phyloP scores from a whole-genome alignment of 176 grass and related monocot species.

The Oryza nivara region DNA sequence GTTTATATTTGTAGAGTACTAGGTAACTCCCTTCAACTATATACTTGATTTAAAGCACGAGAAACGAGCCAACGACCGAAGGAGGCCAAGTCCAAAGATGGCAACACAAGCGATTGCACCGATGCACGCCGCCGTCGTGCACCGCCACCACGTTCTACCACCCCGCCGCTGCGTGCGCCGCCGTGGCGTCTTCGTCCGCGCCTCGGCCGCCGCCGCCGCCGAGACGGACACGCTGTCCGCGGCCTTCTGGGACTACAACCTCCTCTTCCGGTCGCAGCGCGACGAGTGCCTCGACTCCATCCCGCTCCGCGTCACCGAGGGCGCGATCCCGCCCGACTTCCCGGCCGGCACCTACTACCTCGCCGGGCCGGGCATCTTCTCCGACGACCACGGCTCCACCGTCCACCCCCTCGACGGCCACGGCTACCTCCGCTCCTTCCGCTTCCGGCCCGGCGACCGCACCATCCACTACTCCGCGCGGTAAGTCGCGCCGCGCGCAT shows the following conservation, averaged over 20 bases:
- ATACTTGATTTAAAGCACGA: background rate
- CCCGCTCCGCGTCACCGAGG: constrained; percentile 58
- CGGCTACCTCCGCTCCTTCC: constrained; percentile 92
- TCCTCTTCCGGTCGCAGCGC: constrained; percentile 91
- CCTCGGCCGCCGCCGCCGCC: background rate
- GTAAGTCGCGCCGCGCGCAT: constrained; percentile 20
- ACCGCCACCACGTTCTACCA: constrained; percentile 2
- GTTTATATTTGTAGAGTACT: no score
- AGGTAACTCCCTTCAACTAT: background rate
- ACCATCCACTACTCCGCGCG: constrained; percentile 63
- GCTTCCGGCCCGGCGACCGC: constrained; percentile 40
- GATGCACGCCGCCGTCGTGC: constrained; percentile 30
- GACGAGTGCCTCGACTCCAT: constrained; percentile 58
- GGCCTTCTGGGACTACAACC: constrained; percentile 98
- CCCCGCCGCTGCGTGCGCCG: background rate
- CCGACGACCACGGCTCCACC: constrained; percentile 93
- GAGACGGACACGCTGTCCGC: constrained; percentile 51
- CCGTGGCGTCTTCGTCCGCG: background rate
- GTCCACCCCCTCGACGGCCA: constrained; percentile 98
- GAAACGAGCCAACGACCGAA: background rate
- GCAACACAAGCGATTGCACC: background rate
- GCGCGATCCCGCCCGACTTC: constrained; percentile 74
- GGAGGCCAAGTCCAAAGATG: background rate
- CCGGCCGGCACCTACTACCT: constrained; percentile 90
- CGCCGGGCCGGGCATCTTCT: constrained; percentile 73